Evolutionary conservation across 306 rosid species (phyloP), one percentile per base, ranked within the genome.

Genomic region (Cucurbita maxima): DNA sequence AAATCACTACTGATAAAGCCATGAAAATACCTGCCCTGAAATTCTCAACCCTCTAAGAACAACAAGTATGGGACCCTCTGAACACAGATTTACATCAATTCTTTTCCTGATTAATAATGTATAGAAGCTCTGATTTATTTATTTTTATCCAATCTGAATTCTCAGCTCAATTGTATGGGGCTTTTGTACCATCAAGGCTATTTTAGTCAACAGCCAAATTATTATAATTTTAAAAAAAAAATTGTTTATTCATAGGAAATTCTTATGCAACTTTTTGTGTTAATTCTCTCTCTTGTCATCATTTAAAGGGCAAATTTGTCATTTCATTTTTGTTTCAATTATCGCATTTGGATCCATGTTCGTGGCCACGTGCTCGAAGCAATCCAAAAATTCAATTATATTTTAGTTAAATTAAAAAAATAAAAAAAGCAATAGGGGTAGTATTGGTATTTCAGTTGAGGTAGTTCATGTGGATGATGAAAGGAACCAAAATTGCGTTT

Each of bases 1-100:
- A 90, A 88, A 82, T 78, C 96, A 36, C 55, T 83, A 69, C 20
- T 72, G 47, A 83, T 82, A 58, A 83, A 74, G 40, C 79, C 76
- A 8, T 88, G 62, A 75, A 62, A 60, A 25, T 15, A 25, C 44
- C 9, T 7, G 0, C 22, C 22, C 41, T 3, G 36, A 37, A 34
- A n/a, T 25, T n/a, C 20, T 36, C 10, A 0, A 34, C 41, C 22
- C 18, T 14, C 67, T 36, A 11, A 60, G 20, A 60, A 14, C 71
- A 63, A 63, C 71, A 63, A 63, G 51, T 10, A 63, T 38, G 5
- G 50, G 71, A n/a, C 52, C 19, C 8, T 3, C 4, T 40, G 70
- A 38, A 9, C 38, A 54, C 8, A 34, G 62, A 34, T 38, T 72
- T 37, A 63, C 15, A 63, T n/a, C 18, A 30, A 4, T 54, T 53